phyloP scores from a whole-genome alignment of 2,329 filamentous ascomycete genomes.

The Pyrenophora tritici-repentis region DNA sequence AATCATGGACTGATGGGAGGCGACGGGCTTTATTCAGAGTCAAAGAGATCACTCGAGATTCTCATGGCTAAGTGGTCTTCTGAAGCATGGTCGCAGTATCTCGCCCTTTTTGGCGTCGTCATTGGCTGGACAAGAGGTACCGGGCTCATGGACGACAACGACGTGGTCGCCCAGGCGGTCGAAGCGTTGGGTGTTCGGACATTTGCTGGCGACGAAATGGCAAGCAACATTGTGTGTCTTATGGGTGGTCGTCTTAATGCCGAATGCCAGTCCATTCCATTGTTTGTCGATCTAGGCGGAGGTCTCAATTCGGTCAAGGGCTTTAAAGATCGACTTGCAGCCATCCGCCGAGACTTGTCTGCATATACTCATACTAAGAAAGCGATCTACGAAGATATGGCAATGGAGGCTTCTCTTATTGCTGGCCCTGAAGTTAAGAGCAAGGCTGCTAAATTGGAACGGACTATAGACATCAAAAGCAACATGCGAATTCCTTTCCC shows the following conservation, averaged over 20 bases:
- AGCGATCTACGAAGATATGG: no score
- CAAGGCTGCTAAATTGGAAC: constrained; percentile 92
- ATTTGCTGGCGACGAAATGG: constrained; percentile 99
- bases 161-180: constrained; percentile 94
- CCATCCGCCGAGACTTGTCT: no score
- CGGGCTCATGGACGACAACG: constrained; percentile 96
- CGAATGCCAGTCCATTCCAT: constrained; percentile 91
- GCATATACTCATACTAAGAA: no score
- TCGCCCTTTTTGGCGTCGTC: constrained; percentile 96
- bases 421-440: constrained; percentile 92
- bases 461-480: constrained; percentile 88
- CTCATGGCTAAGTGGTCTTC: constrained; percentile 99
- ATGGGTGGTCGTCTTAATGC: constrained; percentile 95
- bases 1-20: constrained; percentile 99
- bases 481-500: constrained; percentile 99
- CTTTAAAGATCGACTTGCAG: no score
- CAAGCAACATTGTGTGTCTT: constrained; percentile 96
- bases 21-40: constrained; percentile 97
- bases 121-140: constrained; percentile 99
- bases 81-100: constrained; percentile 95
- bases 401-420: constrained; percentile 78
- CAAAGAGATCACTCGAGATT: constrained; percentile 94
- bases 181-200: constrained; percentile 96
- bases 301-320: constrained; percentile 84
- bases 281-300: constrained; percentile 96